Base-by-base conservation (phyloP, 2,329 filamentous ascomycete genomes). In the Cladorrhinum sp. region DNA sequence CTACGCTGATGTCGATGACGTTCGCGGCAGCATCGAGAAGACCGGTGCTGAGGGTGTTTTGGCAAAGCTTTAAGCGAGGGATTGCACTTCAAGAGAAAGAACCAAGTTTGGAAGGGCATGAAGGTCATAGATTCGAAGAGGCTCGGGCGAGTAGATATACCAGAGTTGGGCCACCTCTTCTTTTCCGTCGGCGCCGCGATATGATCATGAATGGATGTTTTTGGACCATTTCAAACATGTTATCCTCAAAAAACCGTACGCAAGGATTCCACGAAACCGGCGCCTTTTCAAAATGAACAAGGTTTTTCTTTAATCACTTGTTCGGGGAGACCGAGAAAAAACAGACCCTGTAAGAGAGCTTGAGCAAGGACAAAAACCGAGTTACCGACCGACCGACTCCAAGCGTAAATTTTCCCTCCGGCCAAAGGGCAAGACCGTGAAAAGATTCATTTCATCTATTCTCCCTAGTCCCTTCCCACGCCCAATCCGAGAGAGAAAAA, bases 1-100 rank as follows among this genome's bases (percentile, higher is more conserved):
- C 71, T 96, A 96, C 75, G 89, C 90, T 62, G 90, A 89, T 77
- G 87, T 85, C 70, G 91, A 96, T 79, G 74, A 77, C 24, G 82
- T 77, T 59, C 72, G 72, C 56, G 76, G 76, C 55, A 75, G 73
- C 68, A 78, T 80, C 58, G 76, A 76, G 61, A 74, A 76, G 63
- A 82, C 82, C 22, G 79, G 82, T 55, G 83, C 81, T 58, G 79
- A 84, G 62, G 80, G 76, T 60, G 78, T 85, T 54, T 71, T 85
- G 61, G 73, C 80, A 58, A 81, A 82, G 74, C 74, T 85, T 66
- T 85, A 76, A 75, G 57, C 12, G 16, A 16, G 13, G 13, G 36
- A 29, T 20, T n/a, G 5, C 8, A 50, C 22, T 7, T 22, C 12
- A 25, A 23, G 27, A n/a, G 13, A 24, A 50, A 29, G 50, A 36